Percentiles rank a stretch among this genome's conserved stretches.
Evolutionary conservation across 305 asterid species (phyloP).

Genomic region (Fraxinus paxiana): DNA sequence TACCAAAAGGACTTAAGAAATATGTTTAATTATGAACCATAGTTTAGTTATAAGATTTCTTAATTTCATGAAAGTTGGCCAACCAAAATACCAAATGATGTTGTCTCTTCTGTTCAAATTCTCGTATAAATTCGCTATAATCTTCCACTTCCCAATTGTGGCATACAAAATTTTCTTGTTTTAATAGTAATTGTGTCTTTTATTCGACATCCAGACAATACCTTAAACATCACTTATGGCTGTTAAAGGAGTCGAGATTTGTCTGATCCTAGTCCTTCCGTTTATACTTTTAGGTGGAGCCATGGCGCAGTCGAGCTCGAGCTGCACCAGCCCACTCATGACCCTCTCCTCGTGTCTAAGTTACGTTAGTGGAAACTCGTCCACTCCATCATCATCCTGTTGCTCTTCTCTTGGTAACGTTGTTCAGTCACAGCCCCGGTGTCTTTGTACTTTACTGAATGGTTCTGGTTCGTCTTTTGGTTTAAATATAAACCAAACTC

Average conservation of each 20-base stretch:
- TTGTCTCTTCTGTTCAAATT: constrained; percentile 17
- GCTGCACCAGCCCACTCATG: constrained; percentile 38
- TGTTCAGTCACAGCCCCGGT: constrained; percentile 45
- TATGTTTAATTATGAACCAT: neutral
- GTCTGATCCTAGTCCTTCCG: constrained; percentile 21
- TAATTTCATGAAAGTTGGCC: constrained; percentile 8
- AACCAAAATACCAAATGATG: constrained; percentile 28
- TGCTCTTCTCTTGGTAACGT: constrained; percentile 40
- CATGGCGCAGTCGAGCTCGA: constrained; percentile 39
- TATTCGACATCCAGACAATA: neutral
- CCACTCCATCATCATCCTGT: constrained; percentile 45
- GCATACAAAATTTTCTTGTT: neutral
- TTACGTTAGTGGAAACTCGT: constrained; percentile 44
- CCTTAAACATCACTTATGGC: constrained; percentile 23
- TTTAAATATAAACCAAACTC: constrained; percentile 33
- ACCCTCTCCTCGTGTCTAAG: constrained; percentile 45
- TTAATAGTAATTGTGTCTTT: neutral
- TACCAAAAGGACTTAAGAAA: constrained; percentile 16
- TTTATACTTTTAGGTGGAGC: constrained; percentile 20
- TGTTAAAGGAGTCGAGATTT: constrained; percentile 15
- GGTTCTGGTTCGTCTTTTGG: constrained; percentile 38
- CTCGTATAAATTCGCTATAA: constrained; percentile 13
- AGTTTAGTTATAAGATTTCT: neutral
- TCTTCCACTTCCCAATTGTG: neutral
- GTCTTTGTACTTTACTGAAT: constrained; percentile 44